Evolutionary conservation across 148 eudicot genomes (phyloP).

Genomic region (Cornus florida): DNA sequence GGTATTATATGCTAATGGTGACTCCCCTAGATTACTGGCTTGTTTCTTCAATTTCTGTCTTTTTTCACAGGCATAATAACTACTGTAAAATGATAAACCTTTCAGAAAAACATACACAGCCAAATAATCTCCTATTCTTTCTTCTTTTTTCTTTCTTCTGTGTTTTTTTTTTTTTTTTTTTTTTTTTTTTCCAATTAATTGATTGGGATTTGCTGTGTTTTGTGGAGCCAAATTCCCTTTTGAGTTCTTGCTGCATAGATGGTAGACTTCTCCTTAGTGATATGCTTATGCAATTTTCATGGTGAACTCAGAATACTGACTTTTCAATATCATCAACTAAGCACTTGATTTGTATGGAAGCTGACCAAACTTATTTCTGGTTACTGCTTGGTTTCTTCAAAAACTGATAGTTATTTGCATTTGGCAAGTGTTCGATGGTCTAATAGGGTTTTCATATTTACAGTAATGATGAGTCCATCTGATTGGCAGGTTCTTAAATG

Average conservation of each 20-base stretch:
- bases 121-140: too few relatives aligned
- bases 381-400: too few relatives aligned
- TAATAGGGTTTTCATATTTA: too few relatives aligned
- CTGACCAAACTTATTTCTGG: neutral
- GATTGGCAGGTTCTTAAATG: neutral
- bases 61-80: neutral
- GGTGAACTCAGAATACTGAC: neutral
- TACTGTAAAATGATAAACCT: neutral
- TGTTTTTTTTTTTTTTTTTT: too few relatives aligned
- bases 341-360: neutral
- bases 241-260: too few relatives aligned
- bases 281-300: neutral
- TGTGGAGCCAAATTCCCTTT: too few relatives aligned
- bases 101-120: too few relatives aligned
- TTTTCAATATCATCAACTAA: neutral
- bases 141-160: too few relatives aligned
- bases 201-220: too few relatives aligned
- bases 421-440: neutral
- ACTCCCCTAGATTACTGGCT: neutral
- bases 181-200: too few relatives aligned
- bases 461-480: neutral
- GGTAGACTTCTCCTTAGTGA: neutral
- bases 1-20: neutral
- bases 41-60: neutral
- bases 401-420: too few relatives aligned